These are phyloP conservation scores for Choanephora cucurbitarum DNA, from an alignment of 371 early-diverging fungal species.

Conservation along the genomic window DNA sequence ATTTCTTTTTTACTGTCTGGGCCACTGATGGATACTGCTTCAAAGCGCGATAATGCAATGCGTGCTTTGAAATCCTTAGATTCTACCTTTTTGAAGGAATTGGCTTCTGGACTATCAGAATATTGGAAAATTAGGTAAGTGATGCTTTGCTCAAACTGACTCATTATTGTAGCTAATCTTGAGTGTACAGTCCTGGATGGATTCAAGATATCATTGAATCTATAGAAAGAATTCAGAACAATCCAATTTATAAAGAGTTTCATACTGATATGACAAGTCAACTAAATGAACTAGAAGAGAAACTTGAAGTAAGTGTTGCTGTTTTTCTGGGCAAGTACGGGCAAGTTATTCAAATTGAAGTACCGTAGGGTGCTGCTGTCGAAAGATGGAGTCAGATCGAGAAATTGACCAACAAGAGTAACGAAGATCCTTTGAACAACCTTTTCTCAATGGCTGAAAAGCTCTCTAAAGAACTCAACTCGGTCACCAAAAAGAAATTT, in stretches of 20 bases:
- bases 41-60: constrained; percentile 20
- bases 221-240: constrained; percentile 30
- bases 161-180: not conserved
- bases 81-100: constrained; percentile 15
- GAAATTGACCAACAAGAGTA: constrained; percentile 11
- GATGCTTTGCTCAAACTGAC: not conserved
- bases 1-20: no score
- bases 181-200: constrained; percentile 20
- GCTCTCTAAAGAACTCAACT: constrained; percentile 24
- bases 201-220: constrained; percentile 23
- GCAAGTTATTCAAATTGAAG: not conserved
- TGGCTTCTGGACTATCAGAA: constrained; percentile 25
- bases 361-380: constrained; percentile 33
- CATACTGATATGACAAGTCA: constrained; percentile 18
- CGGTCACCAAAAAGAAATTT: constrained; percentile 20
- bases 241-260: constrained; percentile 22
- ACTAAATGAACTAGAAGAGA: constrained; percentile 25
- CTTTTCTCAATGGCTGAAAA: constrained; percentile 26
- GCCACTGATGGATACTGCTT: not conserved
- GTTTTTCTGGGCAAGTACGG: no score
- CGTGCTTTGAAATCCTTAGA: constrained; percentile 25
- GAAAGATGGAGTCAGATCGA: constrained; percentile 34
- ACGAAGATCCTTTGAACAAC: constrained; percentile 20
- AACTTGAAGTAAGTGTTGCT: constrained; percentile 29
- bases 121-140: constrained; percentile 33